Percentiles rank a stretch among this genome's conserved stretches.
phyloP scores from a whole-genome alignment of 331 rosid species.

The Rosa hybrid region DNA sequence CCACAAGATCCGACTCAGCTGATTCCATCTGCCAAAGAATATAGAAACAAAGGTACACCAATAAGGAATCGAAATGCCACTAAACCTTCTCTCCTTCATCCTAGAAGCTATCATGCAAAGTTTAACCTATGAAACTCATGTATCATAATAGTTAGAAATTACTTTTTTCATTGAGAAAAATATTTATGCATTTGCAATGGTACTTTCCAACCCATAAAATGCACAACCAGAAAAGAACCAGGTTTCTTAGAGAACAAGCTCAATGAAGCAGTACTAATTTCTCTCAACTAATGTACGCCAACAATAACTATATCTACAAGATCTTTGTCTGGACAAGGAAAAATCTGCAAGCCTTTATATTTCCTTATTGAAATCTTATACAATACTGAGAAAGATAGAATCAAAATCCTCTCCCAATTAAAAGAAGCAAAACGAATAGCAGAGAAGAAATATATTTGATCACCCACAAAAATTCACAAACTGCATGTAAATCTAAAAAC shows the following conservation, averaged over 20 bases:
- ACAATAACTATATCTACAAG: not conserved
- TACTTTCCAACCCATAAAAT: not conserved
- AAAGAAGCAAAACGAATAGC: not conserved
- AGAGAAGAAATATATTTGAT: conserved; percentile 7
- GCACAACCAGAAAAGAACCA: not conserved
- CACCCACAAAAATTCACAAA: conserved; percentile 3
- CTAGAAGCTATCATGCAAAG: not conserved
- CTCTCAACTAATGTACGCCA: not conserved
- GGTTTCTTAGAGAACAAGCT: not conserved
- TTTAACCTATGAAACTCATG: not conserved
- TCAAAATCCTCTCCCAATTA: not conserved
- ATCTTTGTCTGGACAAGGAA: not conserved
- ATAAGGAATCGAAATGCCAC: conserved; percentile 18
- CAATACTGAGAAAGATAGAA: not conserved
- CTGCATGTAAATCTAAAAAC: conserved; percentile 18
- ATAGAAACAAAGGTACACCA: conserved; percentile 16
- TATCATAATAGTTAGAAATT: not conserved
- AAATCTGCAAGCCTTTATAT: not conserved
- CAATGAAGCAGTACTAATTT: not conserved
- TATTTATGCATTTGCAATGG: not conserved
- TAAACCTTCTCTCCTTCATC: not conserved
- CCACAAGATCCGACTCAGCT: conserved; percentile 26
- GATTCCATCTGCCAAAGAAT: conserved; percentile 53
- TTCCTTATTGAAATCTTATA: not conserved
- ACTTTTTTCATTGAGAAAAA: not conserved